Conservation (phyloP, 2,329 filamentous ascomycete genomes). For the Trichoderma cornu-damae region DNA sequence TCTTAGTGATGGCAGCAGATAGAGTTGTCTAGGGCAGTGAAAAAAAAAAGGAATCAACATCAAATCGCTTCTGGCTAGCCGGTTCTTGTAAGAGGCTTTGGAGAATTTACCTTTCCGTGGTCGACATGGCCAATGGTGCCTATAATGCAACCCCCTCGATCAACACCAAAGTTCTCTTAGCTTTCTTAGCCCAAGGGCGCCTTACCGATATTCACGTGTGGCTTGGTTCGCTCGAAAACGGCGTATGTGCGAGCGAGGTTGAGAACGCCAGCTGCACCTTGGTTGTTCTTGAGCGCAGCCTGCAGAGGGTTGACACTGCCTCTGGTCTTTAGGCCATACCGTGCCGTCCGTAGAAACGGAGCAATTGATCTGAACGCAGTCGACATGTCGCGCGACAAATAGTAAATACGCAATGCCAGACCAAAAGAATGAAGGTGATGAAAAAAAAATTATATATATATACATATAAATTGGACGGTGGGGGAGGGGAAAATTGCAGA, state of each 20-base stretch:
- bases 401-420: constrained; percentile 26
- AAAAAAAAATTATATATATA: too few relatives aligned
- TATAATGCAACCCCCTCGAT: constrained; percentile 31
- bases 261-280: constrained; percentile 59
- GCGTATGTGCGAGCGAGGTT: constrained; percentile 63
- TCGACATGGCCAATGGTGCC: constrained; percentile 99
- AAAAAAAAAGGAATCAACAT: background rate
- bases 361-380: constrained; percentile 70
- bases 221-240: constrained; percentile 83
- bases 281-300: constrained; percentile 53
- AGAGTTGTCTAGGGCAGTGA: constrained; percentile 72
- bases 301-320: constrained; percentile 73
- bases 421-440: constrained; percentile 27
- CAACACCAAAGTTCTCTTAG: background rate
- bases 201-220: constrained; percentile 95
- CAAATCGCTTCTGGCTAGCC: background rate
- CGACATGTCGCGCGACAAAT: constrained; percentile 59
- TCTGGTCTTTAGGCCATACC: constrained; percentile 64
- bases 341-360: constrained; percentile 77
- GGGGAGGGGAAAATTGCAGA: constrained; percentile 22
- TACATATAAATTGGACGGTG: constrained; percentile 12
- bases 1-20: constrained; percentile 97
- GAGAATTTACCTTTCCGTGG: constrained; percentile 82
- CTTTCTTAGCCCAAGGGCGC: background rate
- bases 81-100: background rate